A percentile compares a stretch with the other conserved stretches of the same genome.
These are phyloP conservation scores for Ajuga chamaepitys DNA, from an alignment of 257 asterid genomes.

Conservation along the genomic window DNA sequence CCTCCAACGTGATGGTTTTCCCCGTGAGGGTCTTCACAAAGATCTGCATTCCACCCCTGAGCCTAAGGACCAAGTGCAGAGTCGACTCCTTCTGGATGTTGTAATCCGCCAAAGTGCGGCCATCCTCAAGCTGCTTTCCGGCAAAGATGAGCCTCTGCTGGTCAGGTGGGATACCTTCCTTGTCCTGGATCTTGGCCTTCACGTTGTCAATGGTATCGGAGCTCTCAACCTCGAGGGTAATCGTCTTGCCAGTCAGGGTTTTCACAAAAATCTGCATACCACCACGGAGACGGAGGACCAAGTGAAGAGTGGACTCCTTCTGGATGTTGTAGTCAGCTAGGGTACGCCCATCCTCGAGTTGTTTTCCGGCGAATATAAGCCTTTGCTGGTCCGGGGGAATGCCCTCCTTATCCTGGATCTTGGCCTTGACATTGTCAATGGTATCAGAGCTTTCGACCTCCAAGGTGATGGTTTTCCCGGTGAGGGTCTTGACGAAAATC, in stretches of 20 bases:
- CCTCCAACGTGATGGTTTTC: no score
- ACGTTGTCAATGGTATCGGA: slow-evolving; percentile 28
- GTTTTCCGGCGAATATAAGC: no score
- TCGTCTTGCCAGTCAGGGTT: slow-evolving; percentile 28
- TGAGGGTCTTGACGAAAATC: slow-evolving; percentile 68
- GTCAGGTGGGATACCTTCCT: slow-evolving; percentile 33
- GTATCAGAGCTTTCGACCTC: slow-evolving; percentile 24
- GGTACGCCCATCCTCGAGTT: slow-evolving; percentile 29
- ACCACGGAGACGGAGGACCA: slow-evolving; percentile 45
- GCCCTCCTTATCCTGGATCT: no score
- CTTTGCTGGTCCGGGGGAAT: no score
- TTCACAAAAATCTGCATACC: slow-evolving; percentile 38
- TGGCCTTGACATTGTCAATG: no score
- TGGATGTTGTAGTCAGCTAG: slow-evolving; percentile 40
- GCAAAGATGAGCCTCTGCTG: slow-evolving; percentile 11
- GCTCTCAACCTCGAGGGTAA: slow-evolving; percentile 30
- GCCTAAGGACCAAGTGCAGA: no score
- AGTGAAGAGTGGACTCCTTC: slow-evolving; percentile 37
- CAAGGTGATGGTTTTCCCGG: slow-evolving; percentile 68
- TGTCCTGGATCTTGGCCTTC: slow-evolving; percentile 29
- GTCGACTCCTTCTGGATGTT: no score
- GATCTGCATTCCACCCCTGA: no score
- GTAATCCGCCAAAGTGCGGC: no score
- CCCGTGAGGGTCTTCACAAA: no score
- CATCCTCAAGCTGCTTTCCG: no score